phyloP scores from a whole-genome alignment of 108 stramenopile genomes.

The Cylindrotheca fusiformis region DNA sequence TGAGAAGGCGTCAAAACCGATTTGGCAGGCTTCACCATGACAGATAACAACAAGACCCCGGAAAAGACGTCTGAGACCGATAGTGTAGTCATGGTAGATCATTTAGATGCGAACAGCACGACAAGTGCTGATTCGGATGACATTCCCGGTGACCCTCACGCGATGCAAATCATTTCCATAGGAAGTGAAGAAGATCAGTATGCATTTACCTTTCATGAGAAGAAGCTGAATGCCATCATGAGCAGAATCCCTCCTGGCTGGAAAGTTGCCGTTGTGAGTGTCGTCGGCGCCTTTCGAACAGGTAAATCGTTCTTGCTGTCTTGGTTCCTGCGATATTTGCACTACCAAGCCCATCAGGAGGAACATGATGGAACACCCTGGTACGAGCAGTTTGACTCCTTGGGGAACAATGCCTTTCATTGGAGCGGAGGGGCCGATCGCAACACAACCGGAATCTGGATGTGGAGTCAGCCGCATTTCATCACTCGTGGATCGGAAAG shows the following conservation, averaged over 20 bases:
- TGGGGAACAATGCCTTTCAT: conserved; percentile 78
- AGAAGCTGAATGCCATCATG: conserved; percentile 70
- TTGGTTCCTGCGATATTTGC: conserved; percentile 92
- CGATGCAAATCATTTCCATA: conserved; percentile 85
- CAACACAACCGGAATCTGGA: conserved; percentile 99
- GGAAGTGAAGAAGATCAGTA: conserved; percentile 73
- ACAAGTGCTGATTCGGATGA: not conserved
- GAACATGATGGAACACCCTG: conserved; percentile 41
- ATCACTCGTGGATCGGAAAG: conserved; percentile 55
- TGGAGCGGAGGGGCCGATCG: conserved; percentile 95
- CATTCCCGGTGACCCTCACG: conserved; percentile 8
- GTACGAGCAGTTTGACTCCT: conserved; percentile 62
- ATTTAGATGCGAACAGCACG: conserved; percentile 14
- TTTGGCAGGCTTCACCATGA: no score
- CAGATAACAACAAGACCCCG: no score
- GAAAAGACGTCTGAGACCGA: conserved; percentile 2
- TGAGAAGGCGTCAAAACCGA: no score
- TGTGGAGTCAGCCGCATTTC: conserved; percentile 97
- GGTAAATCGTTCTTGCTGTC: conserved; percentile 95
- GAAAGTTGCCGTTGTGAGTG: conserved; percentile 94
- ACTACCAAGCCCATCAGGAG: conserved; percentile 10
- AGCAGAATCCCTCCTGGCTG: conserved; percentile 67
- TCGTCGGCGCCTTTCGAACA: conserved; percentile 98
- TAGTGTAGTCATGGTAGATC: conserved; percentile 29
- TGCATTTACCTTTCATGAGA: conserved; percentile 86